A percentile compares a stretch with the other conserved stretches of the same genome.
Conservation (phyloP, 192 early-diverging fungal genomes). For the Coemansia erecta region DNA sequence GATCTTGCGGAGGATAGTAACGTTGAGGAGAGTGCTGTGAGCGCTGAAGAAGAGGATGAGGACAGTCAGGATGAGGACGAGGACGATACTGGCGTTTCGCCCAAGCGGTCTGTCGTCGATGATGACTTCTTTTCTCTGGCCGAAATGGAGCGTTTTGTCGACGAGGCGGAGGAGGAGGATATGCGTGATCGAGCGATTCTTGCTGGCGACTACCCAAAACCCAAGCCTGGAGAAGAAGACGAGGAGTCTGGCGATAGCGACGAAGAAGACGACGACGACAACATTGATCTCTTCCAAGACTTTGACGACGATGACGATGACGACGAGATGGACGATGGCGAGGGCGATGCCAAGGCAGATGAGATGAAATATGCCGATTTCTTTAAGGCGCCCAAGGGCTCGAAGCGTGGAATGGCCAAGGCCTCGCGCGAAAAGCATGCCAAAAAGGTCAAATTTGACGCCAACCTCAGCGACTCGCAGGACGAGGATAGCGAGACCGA, state of each 20-base stretch:
- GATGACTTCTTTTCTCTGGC: conserved; percentile 93
- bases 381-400: conserved; percentile 66
- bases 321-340: conserved; percentile 64
- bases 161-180: conserved; percentile 61
- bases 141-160: conserved; percentile 86
- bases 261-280: conserved; percentile 46
- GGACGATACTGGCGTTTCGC: conserved; percentile 8
- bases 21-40: conserved; percentile 14
- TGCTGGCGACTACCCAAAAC: conserved; percentile 51
- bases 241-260: conserved; percentile 53
- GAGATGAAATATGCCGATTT: conserved; percentile 85
- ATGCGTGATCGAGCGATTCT: conserved; percentile 54
- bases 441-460: conserved; percentile 51
- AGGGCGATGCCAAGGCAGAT: conserved; percentile 55
- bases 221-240: conserved; percentile 55
- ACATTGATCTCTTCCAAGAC: conserved; percentile 58
- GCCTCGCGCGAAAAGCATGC: conserved; percentile 31
- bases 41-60: conserved; percentile 45
- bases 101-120: conserved; percentile 68
- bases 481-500: conserved; percentile 55
- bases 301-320: conserved; percentile 61
- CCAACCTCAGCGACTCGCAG: conserved; percentile 32
- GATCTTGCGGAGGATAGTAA: conserved; percentile 14
- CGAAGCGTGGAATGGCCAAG: conserved; percentile 48
- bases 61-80: conserved; percentile 45